Evolutionary conservation across 2,329 filamentous ascomycete genomes (phyloP).

Genomic region (Metarhizium rileyi): DNA sequence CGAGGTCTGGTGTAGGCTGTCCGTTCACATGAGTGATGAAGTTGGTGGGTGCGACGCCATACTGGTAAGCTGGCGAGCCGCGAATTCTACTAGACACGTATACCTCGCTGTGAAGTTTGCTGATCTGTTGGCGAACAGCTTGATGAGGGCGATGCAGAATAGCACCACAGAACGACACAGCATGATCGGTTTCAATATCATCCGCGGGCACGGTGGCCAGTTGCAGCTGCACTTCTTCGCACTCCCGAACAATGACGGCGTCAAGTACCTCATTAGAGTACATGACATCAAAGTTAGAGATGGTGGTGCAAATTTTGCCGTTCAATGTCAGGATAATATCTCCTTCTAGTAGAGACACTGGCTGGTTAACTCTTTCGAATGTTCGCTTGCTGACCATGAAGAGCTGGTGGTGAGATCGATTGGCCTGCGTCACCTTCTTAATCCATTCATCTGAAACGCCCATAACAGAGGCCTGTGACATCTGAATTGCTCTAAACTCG

Average conservation of each 20-base stretch:
- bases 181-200: slow-evolving; percentile 85
- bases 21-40: slow-evolving; percentile 97
- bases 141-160: slow-evolving; percentile 90
- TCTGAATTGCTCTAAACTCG: slow-evolving; percentile 89
- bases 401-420: slow-evolving; percentile 86
- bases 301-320: slow-evolving; percentile 82
- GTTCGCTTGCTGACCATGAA: slow-evolving; percentile 96
- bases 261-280: slow-evolving; percentile 79
- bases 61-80: slow-evolving; percentile 78
- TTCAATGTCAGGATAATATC: slow-evolving; percentile 90
- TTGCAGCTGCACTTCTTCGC: slow-evolving; percentile 64
- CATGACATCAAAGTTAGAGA: slow-evolving; percentile 92
- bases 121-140: slow-evolving; percentile 94
- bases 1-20: slow-evolving; percentile 70
- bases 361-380: slow-evolving; percentile 44
- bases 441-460: slow-evolving; percentile 96
- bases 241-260: slow-evolving; percentile 77
- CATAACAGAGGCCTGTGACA: slow-evolving; percentile 96
- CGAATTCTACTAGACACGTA: slow-evolving; percentile 84
- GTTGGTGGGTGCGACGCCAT: slow-evolving; percentile 89
- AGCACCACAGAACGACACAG: slow-evolving; percentile 90
- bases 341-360: slow-evolving; percentile 65
- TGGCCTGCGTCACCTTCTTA: slow-evolving; percentile 74
- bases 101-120: slow-evolving; percentile 89
- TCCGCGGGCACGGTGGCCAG: slow-evolving; percentile 81